Evolutionary conservation across 257 asterid genomes (phyloP), one percentile per base, ranked within the genome.

Genomic region (Orobanche coerulescens): DNA sequence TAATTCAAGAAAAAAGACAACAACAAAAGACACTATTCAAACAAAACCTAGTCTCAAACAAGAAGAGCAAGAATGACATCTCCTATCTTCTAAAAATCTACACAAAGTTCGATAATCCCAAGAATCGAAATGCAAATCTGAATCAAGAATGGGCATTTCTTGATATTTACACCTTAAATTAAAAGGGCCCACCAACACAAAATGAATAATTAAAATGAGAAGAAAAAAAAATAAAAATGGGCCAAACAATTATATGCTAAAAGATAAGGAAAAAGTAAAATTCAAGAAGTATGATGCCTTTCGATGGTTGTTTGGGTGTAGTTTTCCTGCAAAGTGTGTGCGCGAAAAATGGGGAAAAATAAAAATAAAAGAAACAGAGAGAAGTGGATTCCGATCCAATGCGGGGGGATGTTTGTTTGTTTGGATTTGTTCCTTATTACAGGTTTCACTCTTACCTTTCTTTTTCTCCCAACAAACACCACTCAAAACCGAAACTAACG

Each of bases 381-480:
- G 23, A 43, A 43, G 50, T n/a, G n/a, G n/a, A n/a, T n/a, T n/a
- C n/a, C 23, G 22, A 43, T 10, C 15, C 50, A n/a, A n/a, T n/a
- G 50, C 3, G 50, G 50, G 50, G 6, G 26, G 60, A 18, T 15
- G 30, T 52, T 10, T 24, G 51, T 34, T 61, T 51, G 47, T 36
- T 39, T 69, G 64, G 33, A 68, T 26, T 59, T 18, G 51, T 47
- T 76, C 72, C 74, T 78, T n/a, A n/a, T n/a, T n/a, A n/a, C n/a
- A n/a, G n/a, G n/a, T 75, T 80, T 74, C 71, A 2, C 3, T 3
- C 36, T 30, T n/a, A 37, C 67, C 84, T 82, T 73, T 78, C 84
- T 43, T 73, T 77, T 66, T 81, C 81, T 25, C 66, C 58, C 81
- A 72, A 78, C 84, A 76, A 78, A 82, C 65, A 14, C 67, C 20